Evolutionary conservation across 2,329 filamentous ascomycete genomes (phyloP), one percentile per base, ranked within the genome.

Genomic region (Botrytis cinerea): DNA sequence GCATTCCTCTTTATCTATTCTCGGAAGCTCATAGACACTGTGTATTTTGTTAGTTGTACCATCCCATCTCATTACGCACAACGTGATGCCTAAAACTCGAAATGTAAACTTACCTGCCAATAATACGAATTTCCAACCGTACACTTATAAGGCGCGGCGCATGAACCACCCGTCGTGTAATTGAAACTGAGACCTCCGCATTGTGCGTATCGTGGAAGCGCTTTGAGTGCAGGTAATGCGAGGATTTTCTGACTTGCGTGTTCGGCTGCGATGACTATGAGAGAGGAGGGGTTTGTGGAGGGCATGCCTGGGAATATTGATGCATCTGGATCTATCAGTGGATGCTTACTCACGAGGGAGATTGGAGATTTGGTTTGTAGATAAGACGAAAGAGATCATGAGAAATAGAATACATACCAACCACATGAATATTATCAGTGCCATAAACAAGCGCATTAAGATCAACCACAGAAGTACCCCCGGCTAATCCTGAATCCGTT

Each of bases 301-400:
- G 90, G 86, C 77, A 92, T 87, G 75, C 91, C 91, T 0, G 91
- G 90, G 83, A 92, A 91, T 78, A 93, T 90, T 75, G 87, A 46
- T 45, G 71, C 51, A 12, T 71, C 64, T 68, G 1, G 1, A 14
- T 18, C 22, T 51, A 32, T 62, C 38, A 70, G 54, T 38, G 1
- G 2, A 22, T 28, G 2, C 2, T 38, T n/a, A 61, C 25, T 35
- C 12, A 1, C 7, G 20, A 2, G 7, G 12, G 5, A 10, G 3
- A 25, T 25, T n/a, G 14, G 25, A 16, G 16, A 32, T 28, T 40
- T 25, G 43, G 9, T 16, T 7, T n/a, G 40, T 32, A 16, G 22
- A 25, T 88, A 0, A 88, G 90, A 22, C 0, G 12, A 32, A 18
- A 2, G 43, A 45, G 38, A 54, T 10, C 5, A 10, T 3, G n/a